Conservation (phyloP, 371 early-diverging fungal species). For the Apophysomyces trapeziformis region DNA sequence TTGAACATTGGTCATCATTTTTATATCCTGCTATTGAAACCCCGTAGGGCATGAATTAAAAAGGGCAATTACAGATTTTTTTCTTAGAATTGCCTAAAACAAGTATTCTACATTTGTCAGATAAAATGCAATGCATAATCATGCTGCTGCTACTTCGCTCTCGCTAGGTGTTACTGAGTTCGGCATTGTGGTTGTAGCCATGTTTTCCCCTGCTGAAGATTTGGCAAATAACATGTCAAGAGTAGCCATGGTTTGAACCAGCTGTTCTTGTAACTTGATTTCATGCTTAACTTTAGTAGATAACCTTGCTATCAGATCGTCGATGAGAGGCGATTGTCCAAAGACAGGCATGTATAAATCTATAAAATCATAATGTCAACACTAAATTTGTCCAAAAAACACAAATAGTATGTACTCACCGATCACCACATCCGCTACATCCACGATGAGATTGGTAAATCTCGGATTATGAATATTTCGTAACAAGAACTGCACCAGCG, state of each 20-base stretch:
- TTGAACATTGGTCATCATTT: background rate
- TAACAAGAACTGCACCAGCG: constrained; percentile 79
- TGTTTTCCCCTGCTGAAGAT: constrained; percentile 14
- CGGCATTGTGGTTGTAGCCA: background rate
- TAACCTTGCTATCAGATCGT: constrained; percentile 66
- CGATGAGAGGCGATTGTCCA: constrained; percentile 78
- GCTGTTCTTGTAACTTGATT: constrained; percentile 74
- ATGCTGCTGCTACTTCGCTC: background rate
- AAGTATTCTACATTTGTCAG: constrained; percentile 3
- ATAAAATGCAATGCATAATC: background rate
- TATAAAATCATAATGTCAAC: constrained; percentile 18
- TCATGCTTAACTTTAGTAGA: constrained; percentile 72
- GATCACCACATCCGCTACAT: constrained; percentile 74
- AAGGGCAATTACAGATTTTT: background rate
- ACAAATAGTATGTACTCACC: constrained; percentile 48
- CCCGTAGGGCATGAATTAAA: background rate
- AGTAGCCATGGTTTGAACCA: constrained; percentile 77
- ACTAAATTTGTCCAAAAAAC: background rate
- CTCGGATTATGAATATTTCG: constrained; percentile 79
- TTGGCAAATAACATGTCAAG: constrained; percentile 78
- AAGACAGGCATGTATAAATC: constrained; percentile 84
- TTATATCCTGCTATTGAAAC: background rate
- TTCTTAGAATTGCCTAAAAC: background rate
- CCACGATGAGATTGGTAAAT: constrained; percentile 75
- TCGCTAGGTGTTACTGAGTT: background rate